These are phyloP conservation scores for Schwanniomyces etchellsii DNA, from an alignment of 1,139 yeast genomes.

Conservation along the genomic window DNA sequence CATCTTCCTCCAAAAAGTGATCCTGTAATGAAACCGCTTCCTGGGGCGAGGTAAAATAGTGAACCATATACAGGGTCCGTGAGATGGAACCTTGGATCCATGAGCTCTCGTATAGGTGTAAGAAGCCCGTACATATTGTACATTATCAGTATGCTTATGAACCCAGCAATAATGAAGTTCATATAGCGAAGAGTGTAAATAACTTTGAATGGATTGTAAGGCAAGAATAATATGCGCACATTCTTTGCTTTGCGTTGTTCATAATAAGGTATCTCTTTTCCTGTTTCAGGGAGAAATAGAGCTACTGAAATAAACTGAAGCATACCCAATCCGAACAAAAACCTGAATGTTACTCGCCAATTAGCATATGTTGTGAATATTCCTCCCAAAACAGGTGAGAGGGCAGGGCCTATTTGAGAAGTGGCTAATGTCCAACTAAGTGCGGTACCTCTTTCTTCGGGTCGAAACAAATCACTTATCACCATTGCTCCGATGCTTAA, in stretches of 20 bases:
- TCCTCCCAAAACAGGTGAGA: constrained; percentile 45
- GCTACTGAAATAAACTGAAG: constrained; percentile 24
- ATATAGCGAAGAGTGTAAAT: constrained; percentile 33
- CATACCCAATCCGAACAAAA: constrained; percentile 36
- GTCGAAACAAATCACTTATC: constrained; percentile 41
- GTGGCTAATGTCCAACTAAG: constrained; percentile 41
- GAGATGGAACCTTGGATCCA: constrained; percentile 47
- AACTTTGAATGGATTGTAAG: constrained; percentile 39
- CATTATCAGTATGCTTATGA: constrained; percentile 30
- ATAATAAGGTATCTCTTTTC: constrained; percentile 23
- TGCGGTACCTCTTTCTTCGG: constrained; percentile 41
- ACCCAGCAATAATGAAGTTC: constrained; percentile 39
- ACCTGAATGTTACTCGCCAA: constrained; percentile 49
- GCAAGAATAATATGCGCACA: constrained; percentile 17
- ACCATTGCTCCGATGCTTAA: constrained; percentile 43
- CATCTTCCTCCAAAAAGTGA: constrained; percentile 45
- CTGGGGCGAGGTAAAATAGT: constrained; percentile 50
- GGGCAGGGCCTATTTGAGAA: constrained; percentile 43
- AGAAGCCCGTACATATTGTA: constrained; percentile 45
- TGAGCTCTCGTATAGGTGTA: constrained; percentile 50
- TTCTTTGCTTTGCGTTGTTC: too few species aligned
- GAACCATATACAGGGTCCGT: constrained; percentile 42
- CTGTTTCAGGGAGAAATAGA: constrained; percentile 35
- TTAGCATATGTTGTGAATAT: constrained; percentile 40
- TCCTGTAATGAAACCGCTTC: constrained; percentile 43